These are phyloP conservation scores for Pistacia vera DNA, from an alignment of 345 rosid genomes.

Conservation along the genomic window DNA sequence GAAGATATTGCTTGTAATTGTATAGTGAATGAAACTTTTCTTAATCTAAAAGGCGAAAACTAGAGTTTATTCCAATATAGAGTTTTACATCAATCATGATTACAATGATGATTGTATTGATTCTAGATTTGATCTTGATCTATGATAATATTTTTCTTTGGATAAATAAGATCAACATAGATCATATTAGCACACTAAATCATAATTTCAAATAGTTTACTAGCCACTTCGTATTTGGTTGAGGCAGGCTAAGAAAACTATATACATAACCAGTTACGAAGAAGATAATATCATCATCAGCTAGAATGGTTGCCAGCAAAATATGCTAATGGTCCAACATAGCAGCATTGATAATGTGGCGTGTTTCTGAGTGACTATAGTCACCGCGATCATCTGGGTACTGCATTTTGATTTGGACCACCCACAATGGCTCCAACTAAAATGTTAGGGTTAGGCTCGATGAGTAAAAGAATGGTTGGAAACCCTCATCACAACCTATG, in stretches of 20 bases:
- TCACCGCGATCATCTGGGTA: constrained; percentile 65
- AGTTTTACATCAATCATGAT: too few species aligned
- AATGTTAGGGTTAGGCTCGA: constrained; percentile 70
- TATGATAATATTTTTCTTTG: too few species aligned
- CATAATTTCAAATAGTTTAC: too few species aligned
- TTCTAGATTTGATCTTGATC: too few species aligned
- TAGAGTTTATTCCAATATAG: too few species aligned
- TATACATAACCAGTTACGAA: background rate
- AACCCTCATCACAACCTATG: constrained; percentile 76
- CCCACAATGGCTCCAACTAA: constrained; percentile 83
- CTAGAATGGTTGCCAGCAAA: constrained; percentile 42
- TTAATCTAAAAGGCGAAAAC: too few species aligned
- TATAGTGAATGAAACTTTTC: too few species aligned
- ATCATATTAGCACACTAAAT: too few species aligned
- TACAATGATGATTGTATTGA: too few species aligned
- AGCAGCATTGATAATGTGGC: constrained; percentile 85
- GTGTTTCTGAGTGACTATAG: constrained; percentile 78
- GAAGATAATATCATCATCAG: background rate
- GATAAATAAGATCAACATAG: too few species aligned
- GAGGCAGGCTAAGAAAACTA: constrained; percentile 2
- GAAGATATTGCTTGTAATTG: too few species aligned
- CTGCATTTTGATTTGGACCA: constrained; percentile 72
- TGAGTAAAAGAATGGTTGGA: constrained; percentile 51
- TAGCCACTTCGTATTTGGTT: background rate
- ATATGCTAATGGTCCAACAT: constrained; percentile 80